Base-by-base conservation (phyloP, 2,329 filamentous ascomycete species). In the Nigrograna mackinnonii region DNA sequence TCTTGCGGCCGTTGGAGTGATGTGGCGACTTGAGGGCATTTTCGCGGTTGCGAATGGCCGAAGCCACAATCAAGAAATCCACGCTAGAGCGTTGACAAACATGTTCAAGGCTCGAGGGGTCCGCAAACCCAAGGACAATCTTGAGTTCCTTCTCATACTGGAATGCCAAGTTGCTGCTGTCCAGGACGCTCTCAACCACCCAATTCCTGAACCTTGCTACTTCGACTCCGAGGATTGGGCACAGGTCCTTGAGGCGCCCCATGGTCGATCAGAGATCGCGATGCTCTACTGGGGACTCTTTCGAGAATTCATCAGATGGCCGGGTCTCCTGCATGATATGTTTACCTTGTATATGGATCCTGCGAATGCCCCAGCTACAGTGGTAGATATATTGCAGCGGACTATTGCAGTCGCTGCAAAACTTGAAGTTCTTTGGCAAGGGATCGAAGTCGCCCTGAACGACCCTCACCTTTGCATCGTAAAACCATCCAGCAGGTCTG, bases 161-260 rank as follows among this genome's bases (percentile, higher is more conserved):
- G 44, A 47, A 28, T 41, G 41, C 31, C 31, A 39, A 16, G 16
- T 44, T 12, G 44, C 31, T 5, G 37, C 40, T 14, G 37, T 40
- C 22, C 44, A 47, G 24, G 33, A 35, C 14, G 22, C 13, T 22
- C 2, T 35, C 2, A 13, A 35, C 4, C 11, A 18, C n/a, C 21
- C 19, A 12, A 35, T 44, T 32, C 41, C 44, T 11, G 7, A 39
- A 17, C 41, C 36, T 11, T 44, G 37, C 19, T 14, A 33, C 6
- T 47, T 47, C 22, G 44, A 47, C 16, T 37, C 41, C 9, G 35
- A 41, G 5, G 31, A 44, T 14, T 47, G 44, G 44, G 41, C 41
- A 5, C 17, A 9, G 4, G n/a, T 16, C 22, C 22, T 44, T 18
- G 4, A 38, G 11, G 21, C 18, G 16, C n/a, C 17, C 4, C 26